Conservation (phyloP, 1,139 yeast genomes). For the Protomyces arabidopsidicola region DNA sequence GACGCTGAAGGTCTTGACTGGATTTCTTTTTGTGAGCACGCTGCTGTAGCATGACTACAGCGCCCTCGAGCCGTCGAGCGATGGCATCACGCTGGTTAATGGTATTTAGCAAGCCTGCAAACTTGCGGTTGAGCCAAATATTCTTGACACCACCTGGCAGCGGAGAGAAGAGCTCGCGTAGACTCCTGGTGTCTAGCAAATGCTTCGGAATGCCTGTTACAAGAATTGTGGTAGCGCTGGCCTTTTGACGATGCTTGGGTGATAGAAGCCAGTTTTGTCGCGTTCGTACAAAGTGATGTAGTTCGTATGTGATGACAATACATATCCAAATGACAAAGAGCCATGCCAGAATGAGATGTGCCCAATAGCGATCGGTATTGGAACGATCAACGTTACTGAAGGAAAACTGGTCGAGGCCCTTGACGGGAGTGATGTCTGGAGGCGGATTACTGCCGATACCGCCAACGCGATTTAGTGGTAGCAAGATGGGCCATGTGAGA, state of each 20-base stretch:
- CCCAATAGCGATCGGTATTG: slow-evolving; percentile 61
- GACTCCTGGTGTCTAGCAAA: slow-evolving; percentile 56
- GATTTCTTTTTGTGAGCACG: slow-evolving; percentile 58
- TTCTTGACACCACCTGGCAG: slow-evolving; percentile 56
- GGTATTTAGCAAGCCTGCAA: slow-evolving; percentile 53
- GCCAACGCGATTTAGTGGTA: slow-evolving; percentile 84
- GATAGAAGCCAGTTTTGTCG: slow-evolving; percentile 74
- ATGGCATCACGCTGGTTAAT: slow-evolving; percentile 61
- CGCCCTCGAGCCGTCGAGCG: slow-evolving; percentile 64
- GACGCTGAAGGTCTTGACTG: slow-evolving; percentile 50
- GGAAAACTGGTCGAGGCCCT: slow-evolving; percentile 72
- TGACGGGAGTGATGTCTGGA: slow-evolving; percentile 37
- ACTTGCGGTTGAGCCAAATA: slow-evolving; percentile 70
- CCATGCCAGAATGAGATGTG: slow-evolving; percentile 82
- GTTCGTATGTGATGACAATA: slow-evolving; percentile 73
- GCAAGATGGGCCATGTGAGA: slow-evolving; percentile 66
- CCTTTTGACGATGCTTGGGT: slow-evolving; percentile 71
- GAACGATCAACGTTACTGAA: slow-evolving; percentile 66
- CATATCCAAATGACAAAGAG: slow-evolving; percentile 63
- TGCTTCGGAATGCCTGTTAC: slow-evolving; percentile 78
- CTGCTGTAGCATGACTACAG: slow-evolving; percentile 57
- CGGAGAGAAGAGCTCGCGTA: slow-evolving; percentile 55
- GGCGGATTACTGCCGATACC: slow-evolving; percentile 44
- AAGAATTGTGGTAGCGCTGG: slow-evolving; percentile 55
- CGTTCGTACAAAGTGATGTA: slow-evolving; percentile 70